These are phyloP conservation scores for Dendrocalamus latiflorus DNA, from an alignment of 202 grass and related monocot genomes.

Conservation along the genomic window DNA sequence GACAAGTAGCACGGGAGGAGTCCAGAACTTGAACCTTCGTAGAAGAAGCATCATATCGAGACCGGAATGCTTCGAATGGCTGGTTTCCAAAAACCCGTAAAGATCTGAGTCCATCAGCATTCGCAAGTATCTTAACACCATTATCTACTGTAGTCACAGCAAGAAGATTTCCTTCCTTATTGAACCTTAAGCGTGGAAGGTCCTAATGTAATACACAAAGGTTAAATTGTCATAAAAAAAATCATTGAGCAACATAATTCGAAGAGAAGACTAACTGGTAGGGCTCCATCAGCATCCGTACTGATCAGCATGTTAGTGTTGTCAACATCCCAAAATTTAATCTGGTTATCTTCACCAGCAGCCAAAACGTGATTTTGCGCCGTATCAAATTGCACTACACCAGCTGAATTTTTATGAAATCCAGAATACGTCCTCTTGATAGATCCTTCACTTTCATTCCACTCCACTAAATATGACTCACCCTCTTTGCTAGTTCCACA, in stretches of 20 bases:
- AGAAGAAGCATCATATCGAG: conserved; percentile 69
- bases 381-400: conserved; percentile 55
- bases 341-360: conserved; percentile 47
- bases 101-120: conserved; percentile 64
- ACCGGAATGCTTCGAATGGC: conserved; percentile 65
- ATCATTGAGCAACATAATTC: conserved; percentile 1
- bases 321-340: conserved; percentile 76
- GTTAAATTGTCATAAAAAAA: conserved; percentile 12
- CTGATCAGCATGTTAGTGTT: conserved; percentile 66
- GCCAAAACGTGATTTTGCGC: conserved; percentile 51
- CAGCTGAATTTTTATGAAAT: conserved; percentile 42
- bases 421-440: conserved; percentile 51
- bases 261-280: conserved; percentile 56
- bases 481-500: conserved; percentile 79
- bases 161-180: conserved; percentile 94
- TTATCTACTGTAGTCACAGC: conserved; percentile 75
- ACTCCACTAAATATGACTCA: conserved; percentile 57
- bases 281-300: conserved; percentile 68
- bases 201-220: conserved; percentile 39
- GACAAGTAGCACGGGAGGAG: background rate
- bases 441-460: conserved; percentile 64
- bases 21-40: conserved; percentile 51
- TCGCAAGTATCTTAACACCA: conserved; percentile 89
- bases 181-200: conserved; percentile 81
- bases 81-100: conserved; percentile 50